Conservation (phyloP, 2,329 filamentous ascomycete genomes). For the Aureobasidium uvarum region DNA sequence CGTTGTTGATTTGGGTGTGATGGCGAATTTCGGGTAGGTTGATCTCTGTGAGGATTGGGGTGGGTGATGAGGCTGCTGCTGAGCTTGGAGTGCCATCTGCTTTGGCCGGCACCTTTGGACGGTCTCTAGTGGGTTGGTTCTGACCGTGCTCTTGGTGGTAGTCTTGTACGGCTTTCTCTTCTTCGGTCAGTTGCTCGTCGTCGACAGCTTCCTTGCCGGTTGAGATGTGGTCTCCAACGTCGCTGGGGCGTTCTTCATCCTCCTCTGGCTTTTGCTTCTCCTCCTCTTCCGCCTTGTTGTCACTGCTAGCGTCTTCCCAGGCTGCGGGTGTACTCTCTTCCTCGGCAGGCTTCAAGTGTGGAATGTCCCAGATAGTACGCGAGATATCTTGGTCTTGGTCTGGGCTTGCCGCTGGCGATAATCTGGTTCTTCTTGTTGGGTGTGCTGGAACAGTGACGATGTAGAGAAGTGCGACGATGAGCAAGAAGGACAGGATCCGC, state of each 20-base stretch:
- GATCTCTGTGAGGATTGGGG: background rate
- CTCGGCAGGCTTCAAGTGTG: background rate
- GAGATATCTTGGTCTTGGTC: background rate
- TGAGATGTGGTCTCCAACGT: conserved; percentile 1
- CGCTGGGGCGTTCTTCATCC: background rate
- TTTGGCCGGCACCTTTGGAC: background rate
- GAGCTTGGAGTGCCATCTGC: background rate
- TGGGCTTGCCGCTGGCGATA: background rate
- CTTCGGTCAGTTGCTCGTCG: conserved; percentile 8
- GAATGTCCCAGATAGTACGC: background rate
- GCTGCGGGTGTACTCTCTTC: background rate
- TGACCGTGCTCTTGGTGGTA: conserved; percentile 20
- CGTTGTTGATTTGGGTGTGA: conserved; percentile 8
- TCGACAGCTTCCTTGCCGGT: background rate
- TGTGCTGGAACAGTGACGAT: background rate
- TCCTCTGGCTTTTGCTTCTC: background rate
- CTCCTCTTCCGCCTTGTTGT: background rate
- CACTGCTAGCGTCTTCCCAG: background rate
- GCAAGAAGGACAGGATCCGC: conserved; percentile 1
- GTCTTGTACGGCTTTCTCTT: conserved; percentile 15
- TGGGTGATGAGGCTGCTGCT: background rate
- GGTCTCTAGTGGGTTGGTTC: conserved; percentile 7
- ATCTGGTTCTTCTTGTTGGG: background rate
- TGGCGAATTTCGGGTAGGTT: conserved; percentile 1
- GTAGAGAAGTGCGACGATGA: background rate